These are phyloP conservation scores for Calonectria multiphialidica DNA, from an alignment of 2,329 filamentous ascomycete species.

Conservation along the genomic window DNA sequence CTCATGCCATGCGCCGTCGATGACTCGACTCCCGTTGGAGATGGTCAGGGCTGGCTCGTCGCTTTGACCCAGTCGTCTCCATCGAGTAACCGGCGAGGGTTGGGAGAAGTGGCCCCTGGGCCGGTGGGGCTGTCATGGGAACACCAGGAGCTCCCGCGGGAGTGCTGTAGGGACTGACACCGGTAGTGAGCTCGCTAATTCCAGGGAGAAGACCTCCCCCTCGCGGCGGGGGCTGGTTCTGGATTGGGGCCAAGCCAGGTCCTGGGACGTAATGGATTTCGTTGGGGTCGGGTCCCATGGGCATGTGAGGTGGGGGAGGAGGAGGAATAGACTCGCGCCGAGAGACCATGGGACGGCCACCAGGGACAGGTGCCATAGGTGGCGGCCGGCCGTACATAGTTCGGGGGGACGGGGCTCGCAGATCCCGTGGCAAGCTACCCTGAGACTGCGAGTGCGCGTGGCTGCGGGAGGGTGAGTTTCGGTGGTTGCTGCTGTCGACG, in stretches of 20 bases:
- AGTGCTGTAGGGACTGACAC: constrained; percentile 71
- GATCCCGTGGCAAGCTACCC: constrained; percentile 58
- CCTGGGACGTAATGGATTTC: constrained; percentile 50
- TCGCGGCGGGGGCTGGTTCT: constrained; percentile 54
- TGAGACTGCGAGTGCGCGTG: constrained; percentile 61
- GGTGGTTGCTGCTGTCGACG: constrained; percentile 56
- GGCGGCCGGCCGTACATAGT: constrained; percentile 54
- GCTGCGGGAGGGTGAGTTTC: constrained; percentile 52
- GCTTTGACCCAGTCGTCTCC: constrained; percentile 61
- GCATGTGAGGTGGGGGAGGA: constrained; percentile 44
- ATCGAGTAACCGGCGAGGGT: constrained; percentile 50
- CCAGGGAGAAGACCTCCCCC: constrained; percentile 67
- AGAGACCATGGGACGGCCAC: constrained; percentile 51
- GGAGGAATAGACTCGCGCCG: constrained; percentile 57
- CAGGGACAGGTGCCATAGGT: constrained; percentile 46
- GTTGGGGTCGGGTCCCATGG: constrained; percentile 46
- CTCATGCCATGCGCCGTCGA: constrained; percentile 51
- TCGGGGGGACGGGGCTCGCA: constrained; percentile 56
- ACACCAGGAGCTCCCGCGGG: constrained; percentile 53
- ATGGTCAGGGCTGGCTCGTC: constrained; percentile 61
- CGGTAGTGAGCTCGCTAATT: constrained; percentile 73
- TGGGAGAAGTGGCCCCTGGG: constrained; percentile 50
- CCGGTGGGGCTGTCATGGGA: constrained; percentile 47
- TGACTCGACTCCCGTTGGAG: constrained; percentile 59
- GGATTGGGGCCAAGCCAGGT: constrained; percentile 66